Evolutionary conservation across 371 early-diverging fungal species (phyloP).

Genomic region (Mucor velutinosus): DNA sequence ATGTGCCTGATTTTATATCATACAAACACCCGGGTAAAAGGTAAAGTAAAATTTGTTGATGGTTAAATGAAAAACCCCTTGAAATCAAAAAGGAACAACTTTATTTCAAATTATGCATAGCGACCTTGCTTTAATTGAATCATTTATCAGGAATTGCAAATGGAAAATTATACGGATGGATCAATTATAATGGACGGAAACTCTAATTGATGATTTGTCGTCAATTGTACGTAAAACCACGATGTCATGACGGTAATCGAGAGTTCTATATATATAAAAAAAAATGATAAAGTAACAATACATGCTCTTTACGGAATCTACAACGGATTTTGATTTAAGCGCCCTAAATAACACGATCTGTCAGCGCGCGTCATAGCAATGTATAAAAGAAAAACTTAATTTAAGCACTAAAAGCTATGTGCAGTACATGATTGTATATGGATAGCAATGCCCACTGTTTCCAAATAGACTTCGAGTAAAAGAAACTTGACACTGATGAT

Average conservation of each 20-base stretch:
- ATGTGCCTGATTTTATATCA: not conserved
- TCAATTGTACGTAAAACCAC: conserved; percentile 5
- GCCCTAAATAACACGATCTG: not conserved
- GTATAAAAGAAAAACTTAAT: not conserved
- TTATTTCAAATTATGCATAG: not conserved
- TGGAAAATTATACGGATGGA: not conserved
- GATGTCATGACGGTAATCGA: conserved; percentile 8
- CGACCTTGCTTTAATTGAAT: not conserved
- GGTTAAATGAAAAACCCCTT: not conserved
- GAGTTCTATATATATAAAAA: not conserved
- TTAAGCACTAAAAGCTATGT: not conserved
- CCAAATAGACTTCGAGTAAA: not conserved
- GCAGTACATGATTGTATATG: not conserved
- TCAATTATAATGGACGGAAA: not conserved
- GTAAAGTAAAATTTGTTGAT: not conserved
- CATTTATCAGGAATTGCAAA: not conserved
- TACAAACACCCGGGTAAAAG: not conserved
- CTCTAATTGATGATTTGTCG: not conserved
- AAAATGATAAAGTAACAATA: not conserved
- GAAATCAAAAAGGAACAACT: not conserved
- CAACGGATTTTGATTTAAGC: not conserved
- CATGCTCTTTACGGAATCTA: not conserved
- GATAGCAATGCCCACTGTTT: not conserved
- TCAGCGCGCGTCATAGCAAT: not conserved
- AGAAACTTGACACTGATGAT: not conserved